Conservation (phyloP, 306 rosid genomes). For the Cucurbita maxima region DNA sequence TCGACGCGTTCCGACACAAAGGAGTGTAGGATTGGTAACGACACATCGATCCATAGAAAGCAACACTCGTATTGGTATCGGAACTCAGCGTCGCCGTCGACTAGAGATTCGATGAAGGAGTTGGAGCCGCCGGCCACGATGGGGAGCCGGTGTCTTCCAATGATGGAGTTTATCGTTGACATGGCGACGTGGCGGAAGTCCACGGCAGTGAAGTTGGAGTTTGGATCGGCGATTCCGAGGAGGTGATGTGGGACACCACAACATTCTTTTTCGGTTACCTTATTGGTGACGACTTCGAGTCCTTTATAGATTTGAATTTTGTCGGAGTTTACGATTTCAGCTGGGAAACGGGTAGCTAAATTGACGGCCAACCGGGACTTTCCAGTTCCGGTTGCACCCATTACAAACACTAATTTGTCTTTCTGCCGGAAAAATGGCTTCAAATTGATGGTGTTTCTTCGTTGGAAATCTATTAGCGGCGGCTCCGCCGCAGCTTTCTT, state of each 20-base stretch:
- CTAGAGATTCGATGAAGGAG: conserved; percentile 20
- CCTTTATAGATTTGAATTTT: conserved; percentile 66
- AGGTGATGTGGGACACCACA: conserved; percentile 65
- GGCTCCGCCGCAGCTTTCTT: conserved; percentile 21
- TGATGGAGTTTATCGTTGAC: conserved; percentile 14
- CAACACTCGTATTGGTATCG: conserved; percentile 16
- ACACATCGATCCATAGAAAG: conserved; percentile 29
- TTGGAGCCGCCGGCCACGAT: conserved; percentile 37
- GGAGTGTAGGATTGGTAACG: conserved; percentile 11
- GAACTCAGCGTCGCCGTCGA: conserved; percentile 14
- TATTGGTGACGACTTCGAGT: conserved; percentile 51
- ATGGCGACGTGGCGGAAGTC: conserved; percentile 24
- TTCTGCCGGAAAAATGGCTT: conserved; percentile 24
- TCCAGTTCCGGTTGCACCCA: conserved; percentile 79
- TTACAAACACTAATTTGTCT: conserved; percentile 46
- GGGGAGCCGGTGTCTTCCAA: conserved; percentile 14
- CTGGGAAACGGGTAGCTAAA: conserved; percentile 32
- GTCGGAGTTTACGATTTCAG: conserved; percentile 61
- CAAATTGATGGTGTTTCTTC: conserved; percentile 11
- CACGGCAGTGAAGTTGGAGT: conserved; percentile 17
- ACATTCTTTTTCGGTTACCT: conserved; percentile 42
- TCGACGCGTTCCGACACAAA: conserved; percentile 32
- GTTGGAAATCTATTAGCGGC: conserved; percentile 26
- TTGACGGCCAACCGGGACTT: conserved; percentile 60
- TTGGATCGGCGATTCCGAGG: conserved; percentile 23